Conservation (phyloP, 208 protist species). For the Wallacemonas sp. region DNA sequence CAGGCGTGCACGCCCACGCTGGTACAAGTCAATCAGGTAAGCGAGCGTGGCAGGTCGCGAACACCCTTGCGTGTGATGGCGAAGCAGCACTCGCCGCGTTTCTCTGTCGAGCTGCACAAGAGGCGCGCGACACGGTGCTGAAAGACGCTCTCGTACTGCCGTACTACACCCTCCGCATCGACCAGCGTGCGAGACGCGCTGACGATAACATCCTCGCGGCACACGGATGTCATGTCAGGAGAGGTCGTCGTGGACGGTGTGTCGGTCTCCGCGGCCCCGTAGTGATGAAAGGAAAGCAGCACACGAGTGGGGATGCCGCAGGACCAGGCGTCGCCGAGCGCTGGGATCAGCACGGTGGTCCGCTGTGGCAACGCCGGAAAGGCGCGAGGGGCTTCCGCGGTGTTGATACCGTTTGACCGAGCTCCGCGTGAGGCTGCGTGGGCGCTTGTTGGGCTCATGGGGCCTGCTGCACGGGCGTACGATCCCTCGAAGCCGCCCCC, state of each 20-base stretch:
- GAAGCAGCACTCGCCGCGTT: constrained; percentile 65
- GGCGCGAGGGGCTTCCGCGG: too few relatives aligned
- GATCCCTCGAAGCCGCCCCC: too few relatives aligned
- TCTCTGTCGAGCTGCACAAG: constrained; percentile 42
- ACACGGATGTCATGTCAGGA: too few relatives aligned
- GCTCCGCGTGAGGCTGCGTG: too few relatives aligned
- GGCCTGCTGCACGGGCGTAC: too few relatives aligned
- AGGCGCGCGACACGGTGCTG: constrained; percentile 81
- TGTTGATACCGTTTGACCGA: too few relatives aligned
- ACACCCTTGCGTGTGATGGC: constrained; percentile 66
- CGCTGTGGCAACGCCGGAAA: not conserved
- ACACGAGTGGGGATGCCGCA: constrained; percentile 54
- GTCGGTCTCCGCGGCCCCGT: constrained; percentile 20
- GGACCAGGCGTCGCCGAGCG: constrained; percentile 76
- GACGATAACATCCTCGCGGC: constrained; percentile 35
- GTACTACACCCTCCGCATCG: constrained; percentile 22
- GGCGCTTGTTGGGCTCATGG: too few relatives aligned
- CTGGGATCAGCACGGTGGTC: constrained; percentile 47
- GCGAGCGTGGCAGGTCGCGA: constrained; percentile 40
- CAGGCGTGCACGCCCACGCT: too few relatives aligned
- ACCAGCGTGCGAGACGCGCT: not conserved
- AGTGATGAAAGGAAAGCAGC: constrained; percentile 71
- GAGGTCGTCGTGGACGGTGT: not conserved
- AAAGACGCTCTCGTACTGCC: constrained; percentile 18
- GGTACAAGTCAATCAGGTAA: not conserved